Evolutionary conservation across 129 eudicot species (phyloP).

Genomic region (Arctium lappa): DNA sequence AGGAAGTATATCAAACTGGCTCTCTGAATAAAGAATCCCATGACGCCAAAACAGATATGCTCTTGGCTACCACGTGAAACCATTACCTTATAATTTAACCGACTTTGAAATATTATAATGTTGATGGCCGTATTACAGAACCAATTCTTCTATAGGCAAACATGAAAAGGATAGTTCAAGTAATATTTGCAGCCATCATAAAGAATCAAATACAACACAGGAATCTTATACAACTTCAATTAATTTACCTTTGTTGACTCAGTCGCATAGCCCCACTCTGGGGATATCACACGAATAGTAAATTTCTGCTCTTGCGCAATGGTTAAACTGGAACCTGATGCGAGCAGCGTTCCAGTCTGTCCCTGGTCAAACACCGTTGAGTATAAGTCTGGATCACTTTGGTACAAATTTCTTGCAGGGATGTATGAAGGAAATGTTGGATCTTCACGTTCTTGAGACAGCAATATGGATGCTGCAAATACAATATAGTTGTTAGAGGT

Average conservation of each 20-base stretch:
- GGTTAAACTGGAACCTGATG: slow-evolving; percentile 55
- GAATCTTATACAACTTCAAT: neutral
- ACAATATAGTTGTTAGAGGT: slow-evolving; percentile 20
- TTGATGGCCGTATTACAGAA: neutral
- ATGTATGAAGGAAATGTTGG: slow-evolving; percentile 35
- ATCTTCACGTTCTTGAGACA: slow-evolving; percentile 42
- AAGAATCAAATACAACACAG: neutral
- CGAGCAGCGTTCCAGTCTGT: slow-evolving; percentile 48
- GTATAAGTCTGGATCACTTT: slow-evolving; percentile 39
- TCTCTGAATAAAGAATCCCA: neutral
- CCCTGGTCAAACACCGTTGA: slow-evolving; percentile 59
- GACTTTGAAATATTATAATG: neutral
- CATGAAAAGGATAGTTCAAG: neutral
- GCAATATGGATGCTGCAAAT: slow-evolving; percentile 42
- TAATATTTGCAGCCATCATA: slow-evolving; percentile 4
- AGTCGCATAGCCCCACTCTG: slow-evolving; percentile 84
- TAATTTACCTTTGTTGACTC: slow-evolving; percentile 70
- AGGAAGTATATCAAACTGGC: neutral
- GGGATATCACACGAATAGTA: slow-evolving; percentile 75
- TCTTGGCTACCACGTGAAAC: neutral
- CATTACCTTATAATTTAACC: neutral
- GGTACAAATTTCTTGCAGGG: slow-evolving; percentile 33
- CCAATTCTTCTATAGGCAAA: neutral
- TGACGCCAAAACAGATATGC: neutral
- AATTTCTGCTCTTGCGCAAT: slow-evolving; percentile 70